Evolutionary conservation across 179 eudicot species (phyloP).

Genomic region (Silene coronaria): DNA sequence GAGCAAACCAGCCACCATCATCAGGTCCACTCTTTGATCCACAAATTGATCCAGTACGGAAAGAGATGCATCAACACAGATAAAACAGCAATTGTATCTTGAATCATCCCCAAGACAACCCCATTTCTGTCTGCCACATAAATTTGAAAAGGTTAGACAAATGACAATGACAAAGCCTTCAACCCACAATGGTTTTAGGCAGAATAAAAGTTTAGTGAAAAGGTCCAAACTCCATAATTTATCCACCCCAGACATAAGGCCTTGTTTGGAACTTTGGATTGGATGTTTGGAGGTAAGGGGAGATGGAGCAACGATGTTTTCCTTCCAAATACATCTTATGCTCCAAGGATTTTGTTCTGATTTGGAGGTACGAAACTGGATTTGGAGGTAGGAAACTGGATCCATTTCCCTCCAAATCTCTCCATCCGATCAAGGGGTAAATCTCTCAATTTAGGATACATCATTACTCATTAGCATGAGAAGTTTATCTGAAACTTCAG

Average conservation of each 20-base stretch:
- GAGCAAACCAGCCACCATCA: constrained; percentile 78
- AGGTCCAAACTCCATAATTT: neutral
- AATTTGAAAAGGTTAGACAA: constrained; percentile 19
- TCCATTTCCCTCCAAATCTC: neutral
- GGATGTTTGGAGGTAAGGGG: neutral
- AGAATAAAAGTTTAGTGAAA: constrained; percentile 4
- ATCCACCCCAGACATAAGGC: neutral
- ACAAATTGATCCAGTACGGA: constrained; percentile 72
- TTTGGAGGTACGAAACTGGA: neutral
- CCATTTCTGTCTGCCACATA: constrained; percentile 91
- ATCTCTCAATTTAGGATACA: neutral
- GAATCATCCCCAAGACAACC: constrained; percentile 64
- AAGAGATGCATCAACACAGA: constrained; percentile 82
- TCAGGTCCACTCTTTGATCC: constrained; percentile 67
- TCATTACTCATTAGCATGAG: neutral
- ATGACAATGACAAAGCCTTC: neutral
- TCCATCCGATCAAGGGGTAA: neutral
- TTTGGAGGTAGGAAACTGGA: neutral
- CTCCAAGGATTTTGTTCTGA: too few species aligned
- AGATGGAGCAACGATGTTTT: neutral
- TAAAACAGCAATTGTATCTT: constrained; percentile 74
- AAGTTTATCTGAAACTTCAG: neutral
- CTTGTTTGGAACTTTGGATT: neutral
- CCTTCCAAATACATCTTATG: too few species aligned
- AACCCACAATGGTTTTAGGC: neutral